phyloP scores from a whole-genome alignment of 2,329 filamentous ascomycete species.

The Talaromyces sp. region DNA sequence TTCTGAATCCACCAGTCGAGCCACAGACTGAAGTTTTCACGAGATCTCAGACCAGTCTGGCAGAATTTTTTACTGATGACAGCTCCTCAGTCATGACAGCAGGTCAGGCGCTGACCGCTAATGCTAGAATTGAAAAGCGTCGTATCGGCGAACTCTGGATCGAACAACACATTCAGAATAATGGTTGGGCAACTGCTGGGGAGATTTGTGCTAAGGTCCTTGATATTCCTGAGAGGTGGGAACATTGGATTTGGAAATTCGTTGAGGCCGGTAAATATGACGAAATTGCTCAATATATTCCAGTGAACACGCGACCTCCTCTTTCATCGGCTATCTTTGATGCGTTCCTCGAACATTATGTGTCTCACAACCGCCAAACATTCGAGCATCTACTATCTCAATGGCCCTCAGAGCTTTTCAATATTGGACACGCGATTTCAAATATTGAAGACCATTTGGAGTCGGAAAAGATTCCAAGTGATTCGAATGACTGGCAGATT shows the following conservation, averaged over 20 bases:
- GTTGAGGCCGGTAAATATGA: constrained; percentile 81
- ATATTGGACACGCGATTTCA: constrained; percentile 70
- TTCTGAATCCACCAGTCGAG: constrained; percentile 43
- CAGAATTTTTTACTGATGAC: constrained; percentile 72
- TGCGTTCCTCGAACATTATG: constrained; percentile 82
- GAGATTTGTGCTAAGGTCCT: constrained; percentile 79
- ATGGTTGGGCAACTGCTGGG: constrained; percentile 75
- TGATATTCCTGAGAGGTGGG: constrained; percentile 76
- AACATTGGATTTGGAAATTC: constrained; percentile 94
- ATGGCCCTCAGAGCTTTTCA: constrained; percentile 83
- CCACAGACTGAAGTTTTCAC: constrained; percentile 31
- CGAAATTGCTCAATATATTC: constrained; percentile 82
- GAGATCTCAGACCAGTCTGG: constrained; percentile 46
- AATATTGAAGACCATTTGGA: constrained; percentile 79
- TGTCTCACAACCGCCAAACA: constrained; percentile 69
- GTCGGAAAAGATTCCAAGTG: constrained; percentile 69
- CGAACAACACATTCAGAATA: constrained; percentile 71
- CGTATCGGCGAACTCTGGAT: constrained; percentile 93
- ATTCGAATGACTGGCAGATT: constrained; percentile 82
- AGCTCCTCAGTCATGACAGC: constrained; percentile 60
- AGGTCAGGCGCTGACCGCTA: constrained; percentile 58
- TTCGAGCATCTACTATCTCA: constrained; percentile 76
- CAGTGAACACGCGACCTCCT: constrained; percentile 72
- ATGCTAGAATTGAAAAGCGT: constrained; percentile 80
- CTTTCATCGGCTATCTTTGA: constrained; percentile 83